A percentile compares a stretch with the other conserved stretches of the same genome.
phyloP scores from a whole-genome alignment of 2,329 filamentous ascomycete genomes.

The Ophiocordyceps robertsii region DNA sequence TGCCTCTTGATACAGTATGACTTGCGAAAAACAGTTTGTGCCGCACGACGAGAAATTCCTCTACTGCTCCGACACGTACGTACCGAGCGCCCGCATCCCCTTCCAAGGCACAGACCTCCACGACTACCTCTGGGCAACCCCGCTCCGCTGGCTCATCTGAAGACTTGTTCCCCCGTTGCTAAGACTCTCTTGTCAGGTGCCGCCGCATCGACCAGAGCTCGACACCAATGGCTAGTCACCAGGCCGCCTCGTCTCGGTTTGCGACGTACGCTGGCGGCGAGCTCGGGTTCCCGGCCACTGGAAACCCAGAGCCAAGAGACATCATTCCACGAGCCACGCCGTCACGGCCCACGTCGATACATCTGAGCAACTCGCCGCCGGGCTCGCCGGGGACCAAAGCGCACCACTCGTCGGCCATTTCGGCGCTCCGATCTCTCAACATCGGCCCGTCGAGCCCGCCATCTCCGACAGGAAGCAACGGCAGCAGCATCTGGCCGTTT shows the following conservation, averaged over 20 bases:
- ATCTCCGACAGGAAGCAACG: constrained; percentile 32
- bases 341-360: constrained; percentile 42
- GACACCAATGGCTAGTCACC: constrained; percentile 5
- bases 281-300: background rate
- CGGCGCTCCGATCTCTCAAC: constrained; percentile 40
- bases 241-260: background rate
- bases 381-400: constrained; percentile 25
- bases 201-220: constrained; percentile 37
- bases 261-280: background rate
- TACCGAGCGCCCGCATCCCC: constrained; percentile 10
- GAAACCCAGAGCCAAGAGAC: constrained; percentile 37
- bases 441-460: constrained; percentile 41
- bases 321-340: constrained; percentile 52
- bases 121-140: too few species aligned
- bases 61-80: constrained; percentile 52
- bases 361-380: constrained; percentile 38
- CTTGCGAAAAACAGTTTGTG: constrained; percentile 53
- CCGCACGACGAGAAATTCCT: constrained; percentile 41
- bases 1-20: constrained; percentile 34
- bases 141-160: too few species aligned
- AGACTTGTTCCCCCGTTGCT: background rate
- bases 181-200: constrained; percentile 24
- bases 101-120: too few species aligned
- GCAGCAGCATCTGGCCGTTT: constrained; percentile 39
- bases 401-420: constrained; percentile 37